A percentile compares a stretch with the other conserved stretches of the same genome.
phyloP scores from a whole-genome alignment of 2,329 filamentous ascomycete genomes.

The Aspergillus spinulosporus region DNA sequence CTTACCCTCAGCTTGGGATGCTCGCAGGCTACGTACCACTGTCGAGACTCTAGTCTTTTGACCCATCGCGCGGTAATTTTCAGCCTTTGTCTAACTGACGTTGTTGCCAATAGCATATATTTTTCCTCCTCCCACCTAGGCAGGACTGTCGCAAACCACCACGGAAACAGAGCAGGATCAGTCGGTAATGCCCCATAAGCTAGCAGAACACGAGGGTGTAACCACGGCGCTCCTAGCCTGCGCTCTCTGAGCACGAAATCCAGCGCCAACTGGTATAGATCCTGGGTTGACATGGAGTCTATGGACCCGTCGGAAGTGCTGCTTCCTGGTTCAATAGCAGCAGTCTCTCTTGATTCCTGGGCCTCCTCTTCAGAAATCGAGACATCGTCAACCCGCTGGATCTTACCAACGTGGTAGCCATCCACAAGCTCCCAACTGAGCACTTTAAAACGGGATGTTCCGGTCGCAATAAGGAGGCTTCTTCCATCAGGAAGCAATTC shows the following conservation, averaged over 20 bases:
- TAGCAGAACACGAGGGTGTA: conserved; percentile 68
- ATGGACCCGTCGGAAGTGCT: conserved; percentile 30
- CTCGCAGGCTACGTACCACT: conserved; percentile 61
- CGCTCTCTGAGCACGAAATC: conserved; percentile 71
- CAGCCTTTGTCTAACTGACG: conserved; percentile 74
- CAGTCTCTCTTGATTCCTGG: conserved; percentile 68
- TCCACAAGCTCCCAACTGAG: conserved; percentile 63
- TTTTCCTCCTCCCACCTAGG: conserved; percentile 77
- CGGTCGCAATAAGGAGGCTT: conserved; percentile 76
- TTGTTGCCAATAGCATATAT: conserved; percentile 70
- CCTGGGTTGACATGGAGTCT: conserved; percentile 64
- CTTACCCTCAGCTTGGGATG: background rate
- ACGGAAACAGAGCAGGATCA: conserved; percentile 77
- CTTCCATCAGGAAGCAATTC: conserved; percentile 76
- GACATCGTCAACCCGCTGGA: conserved; percentile 80
- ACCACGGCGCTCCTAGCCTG: conserved; percentile 69
- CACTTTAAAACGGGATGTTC: conserved; percentile 74
- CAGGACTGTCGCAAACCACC: conserved; percentile 84
- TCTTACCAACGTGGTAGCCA: conserved; percentile 74
- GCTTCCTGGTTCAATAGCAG: conserved; percentile 13
- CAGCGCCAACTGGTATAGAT: conserved; percentile 65
- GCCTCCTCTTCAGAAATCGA: conserved; percentile 76
- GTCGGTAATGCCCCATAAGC: conserved; percentile 76
- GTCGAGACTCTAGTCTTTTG: conserved; percentile 65
- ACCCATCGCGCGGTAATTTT: conserved; percentile 85